Percentiles rank a stretch among this genome's conserved stretches.
phyloP scores from a whole-genome alignment of 1,139 yeast genomes.

The Candida pseudocylindracea region DNA sequence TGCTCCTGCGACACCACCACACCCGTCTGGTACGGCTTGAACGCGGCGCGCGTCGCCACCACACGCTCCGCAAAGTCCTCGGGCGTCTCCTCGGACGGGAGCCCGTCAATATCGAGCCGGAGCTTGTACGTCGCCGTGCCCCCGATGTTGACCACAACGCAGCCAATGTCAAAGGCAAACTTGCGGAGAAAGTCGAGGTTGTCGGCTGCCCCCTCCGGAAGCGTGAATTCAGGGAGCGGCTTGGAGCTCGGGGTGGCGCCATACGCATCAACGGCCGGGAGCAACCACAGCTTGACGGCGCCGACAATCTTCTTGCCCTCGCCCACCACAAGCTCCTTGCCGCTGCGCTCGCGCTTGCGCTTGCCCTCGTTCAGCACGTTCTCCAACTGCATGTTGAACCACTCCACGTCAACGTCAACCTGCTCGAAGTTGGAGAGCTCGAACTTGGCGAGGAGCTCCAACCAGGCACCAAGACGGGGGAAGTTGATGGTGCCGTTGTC shows the following conservation, averaged over 20 bases:
- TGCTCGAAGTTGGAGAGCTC: constrained; percentile 70
- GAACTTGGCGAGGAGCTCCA: constrained; percentile 41
- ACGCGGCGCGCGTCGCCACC: constrained; percentile 15
- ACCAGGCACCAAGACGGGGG: constrained; percentile 49
- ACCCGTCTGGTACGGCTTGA: constrained; percentile 55
- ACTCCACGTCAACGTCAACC: constrained; percentile 66
- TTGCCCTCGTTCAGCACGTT: constrained; percentile 58
- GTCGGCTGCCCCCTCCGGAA: constrained; percentile 16
- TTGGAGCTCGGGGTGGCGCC: constrained; percentile 2
- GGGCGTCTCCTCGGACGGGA: constrained; percentile 36
- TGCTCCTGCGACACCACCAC: constrained; percentile 42
- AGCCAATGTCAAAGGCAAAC: constrained; percentile 44
- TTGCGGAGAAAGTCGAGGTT: constrained; percentile 37
- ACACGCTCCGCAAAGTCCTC: constrained; percentile 36
- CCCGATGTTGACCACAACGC: constrained; percentile 38
- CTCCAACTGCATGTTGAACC: constrained; percentile 77
- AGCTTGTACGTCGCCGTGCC: constrained; percentile 29
- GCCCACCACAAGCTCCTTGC: constrained; percentile 43
- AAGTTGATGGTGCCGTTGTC: constrained; percentile 67
- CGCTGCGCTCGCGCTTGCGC: constrained; percentile 39
- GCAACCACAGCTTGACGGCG: constrained; percentile 44
- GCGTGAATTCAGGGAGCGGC: no score
- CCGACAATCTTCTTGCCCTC: constrained; percentile 51
- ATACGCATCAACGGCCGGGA: constrained; percentile 6
- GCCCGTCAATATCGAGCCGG: constrained; percentile 53